Base-by-base conservation (phyloP, 169 alveolate species). In the Ichthyophthirius multifiliis region DNA sequence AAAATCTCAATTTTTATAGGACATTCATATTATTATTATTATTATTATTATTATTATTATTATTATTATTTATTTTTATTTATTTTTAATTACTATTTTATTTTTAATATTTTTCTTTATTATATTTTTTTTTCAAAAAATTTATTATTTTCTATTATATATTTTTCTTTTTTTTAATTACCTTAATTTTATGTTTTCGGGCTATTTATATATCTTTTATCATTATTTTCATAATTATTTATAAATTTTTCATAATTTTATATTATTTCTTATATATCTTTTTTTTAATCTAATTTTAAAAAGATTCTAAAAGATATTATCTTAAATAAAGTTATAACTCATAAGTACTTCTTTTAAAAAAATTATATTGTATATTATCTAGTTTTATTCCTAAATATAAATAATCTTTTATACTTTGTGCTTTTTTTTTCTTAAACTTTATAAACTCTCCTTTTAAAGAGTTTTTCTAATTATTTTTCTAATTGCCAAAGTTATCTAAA, bases 311-410 rank as follows among this genome's bases (percentile, higher is more conserved):
- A 31, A 78, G 75, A 3, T 43, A 73, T 30, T 65, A 39, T 18
- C 84, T 78, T 4, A 78, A 30, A 31, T 78, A 78, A 23, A 63
- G 32, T 37, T 78, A 44, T 18, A 78, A 30, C 34, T 78, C 84
- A 78, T 78, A 63, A 4, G 84, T 78, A 18, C 55, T 78, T 32
- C 84, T 78, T 16, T 78, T 78, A 13, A 78, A 44, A 64, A 78
- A 78, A 12, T 16, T 75, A 12, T 64, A 39, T 27, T 64, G 30
- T 12, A 75, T 78, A 18, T 41, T 48, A 15, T 39, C 2, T 23
- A 78, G 23, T 44, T 75, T 63, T 5, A 78, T 67, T 15, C 84
- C 84, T 20, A 74, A 44, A 78, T 64, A 78, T 6, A 78, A 43
- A 13, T 43, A 37, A 15, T 43, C 63, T 65, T 78, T 63, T 15